Conservation (phyloP, 352 stramenopile genomes). For the Blastocystis sp. region DNA sequence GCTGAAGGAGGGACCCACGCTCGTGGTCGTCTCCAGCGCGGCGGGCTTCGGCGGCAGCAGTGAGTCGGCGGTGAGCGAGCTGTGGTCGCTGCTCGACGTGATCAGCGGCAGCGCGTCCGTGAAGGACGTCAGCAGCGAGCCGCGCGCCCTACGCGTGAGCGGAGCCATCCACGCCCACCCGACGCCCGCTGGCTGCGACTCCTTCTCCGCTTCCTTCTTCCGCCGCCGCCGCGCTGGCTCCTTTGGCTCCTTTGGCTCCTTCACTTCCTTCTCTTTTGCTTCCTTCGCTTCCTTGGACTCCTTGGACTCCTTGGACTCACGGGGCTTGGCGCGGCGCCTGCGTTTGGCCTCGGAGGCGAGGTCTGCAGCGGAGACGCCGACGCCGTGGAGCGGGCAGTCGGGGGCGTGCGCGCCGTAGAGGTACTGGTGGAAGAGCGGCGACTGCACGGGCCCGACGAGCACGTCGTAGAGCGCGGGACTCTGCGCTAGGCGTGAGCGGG, state of each 20-base stretch:
- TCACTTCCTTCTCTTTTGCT: background rate
- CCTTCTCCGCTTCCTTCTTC: conserved; percentile 31
- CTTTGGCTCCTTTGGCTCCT: conserved; percentile 3
- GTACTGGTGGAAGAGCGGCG: conserved; percentile 7
- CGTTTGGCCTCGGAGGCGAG: background rate
- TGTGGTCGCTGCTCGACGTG: background rate
- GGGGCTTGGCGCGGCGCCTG: background rate
- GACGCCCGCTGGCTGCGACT: background rate
- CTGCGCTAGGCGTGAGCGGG: background rate
- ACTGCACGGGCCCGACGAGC: conserved; percentile 42
- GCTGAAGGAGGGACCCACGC: background rate
- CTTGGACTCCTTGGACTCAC: too few species aligned
- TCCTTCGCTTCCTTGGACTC: too few species aligned
- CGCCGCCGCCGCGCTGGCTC: background rate
- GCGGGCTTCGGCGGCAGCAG: background rate
- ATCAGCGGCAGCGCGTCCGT: conserved; percentile 54
- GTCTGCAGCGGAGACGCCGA: background rate
- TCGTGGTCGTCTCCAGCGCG: background rate
- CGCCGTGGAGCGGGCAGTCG: background rate
- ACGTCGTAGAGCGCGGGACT: background rate
- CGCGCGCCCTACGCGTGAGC: background rate
- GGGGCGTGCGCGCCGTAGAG: background rate
- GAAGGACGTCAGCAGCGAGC: conserved; percentile 60
- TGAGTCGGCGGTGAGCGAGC: background rate
- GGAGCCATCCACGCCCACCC: background rate